Base-by-base conservation (phyloP, 1,139 yeast species). In the Suhomyces guaymorum region DNA sequence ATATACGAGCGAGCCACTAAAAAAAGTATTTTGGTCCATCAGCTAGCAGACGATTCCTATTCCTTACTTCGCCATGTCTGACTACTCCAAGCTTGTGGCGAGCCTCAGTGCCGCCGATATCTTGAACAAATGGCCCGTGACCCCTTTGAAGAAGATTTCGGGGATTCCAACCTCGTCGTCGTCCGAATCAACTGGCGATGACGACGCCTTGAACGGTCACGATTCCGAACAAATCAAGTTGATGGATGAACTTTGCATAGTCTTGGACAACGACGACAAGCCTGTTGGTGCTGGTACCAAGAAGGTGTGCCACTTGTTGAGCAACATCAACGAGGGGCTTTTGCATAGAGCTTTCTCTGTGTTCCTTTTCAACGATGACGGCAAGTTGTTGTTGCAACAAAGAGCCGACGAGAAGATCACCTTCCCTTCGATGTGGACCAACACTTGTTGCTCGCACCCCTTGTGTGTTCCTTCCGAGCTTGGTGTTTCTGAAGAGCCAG, bases 401-500 rank as follows among this genome's bases (percentile, higher is more conserved):
- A 80, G 99, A 51, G 97, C 99, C 1, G 82, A 82, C 40, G 97
- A 92, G 59, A 92, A 92, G 63, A 92, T 92, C 65, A 92, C 99
- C 1, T 92, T 92, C 62, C 95, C 98, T 2, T 79, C 78, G 40
- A 80, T 88, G 83, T 92, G 99, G 99, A 92, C 99, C 26, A 92
- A 92, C 60, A 94, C 99, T 3, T 94, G 98, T 63, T 92, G 99
- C 60, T 90, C 97, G 0, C 99, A 92, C 61, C 99, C 99, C 5
- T 70, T 92, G 39, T 88, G 96, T 42, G 79, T 88, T 17, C 76
- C 82, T 24, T 68, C 78, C 25, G 99, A 92, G 61, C 67, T 89
- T 54, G 97, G 96, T 7, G 47, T 63, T 12, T 39, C 44, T 14
- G 46, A 55, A 2, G 51, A 57, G 25, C 39, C 39, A 12, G 58